Evolutionary conservation across 495 filamentous ascomycete genomes (phyloP).

Genomic region (Eremomyces bilateralis): DNA sequence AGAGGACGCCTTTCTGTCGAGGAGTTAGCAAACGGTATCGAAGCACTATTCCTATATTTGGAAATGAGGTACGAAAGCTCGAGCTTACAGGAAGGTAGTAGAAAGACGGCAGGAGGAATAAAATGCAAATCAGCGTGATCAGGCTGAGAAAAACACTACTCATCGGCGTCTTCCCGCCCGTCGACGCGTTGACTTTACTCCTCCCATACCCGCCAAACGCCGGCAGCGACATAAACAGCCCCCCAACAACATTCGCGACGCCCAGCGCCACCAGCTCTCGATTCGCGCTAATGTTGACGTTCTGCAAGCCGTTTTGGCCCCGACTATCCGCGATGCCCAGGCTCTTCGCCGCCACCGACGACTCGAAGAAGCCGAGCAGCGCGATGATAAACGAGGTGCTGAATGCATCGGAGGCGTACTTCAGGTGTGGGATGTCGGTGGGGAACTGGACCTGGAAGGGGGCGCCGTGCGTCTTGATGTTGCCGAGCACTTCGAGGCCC

Average conservation of each 20-base stretch:
- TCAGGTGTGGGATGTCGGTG: slow-evolving; percentile 49
- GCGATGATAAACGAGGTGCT: slow-evolving; percentile 86
- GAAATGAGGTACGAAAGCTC: background rate
- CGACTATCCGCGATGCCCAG: slow-evolving; percentile 21
- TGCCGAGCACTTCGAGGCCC: slow-evolving; percentile 67
- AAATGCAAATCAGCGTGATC: slow-evolving; percentile 58
- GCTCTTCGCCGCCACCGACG: slow-evolving; percentile 88
- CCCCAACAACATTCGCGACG: slow-evolving; percentile 72
- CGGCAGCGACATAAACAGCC: slow-evolving; percentile 74
- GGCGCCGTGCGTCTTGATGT: slow-evolving; percentile 45
- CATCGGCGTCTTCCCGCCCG: slow-evolving; percentile 85
- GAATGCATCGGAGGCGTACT: slow-evolving; percentile 68
- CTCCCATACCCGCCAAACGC: slow-evolving; percentile 93
- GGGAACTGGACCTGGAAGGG: slow-evolving; percentile 73
- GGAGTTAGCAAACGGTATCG: slow-evolving; percentile 15
- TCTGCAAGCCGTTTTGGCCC: slow-evolving; percentile 48
- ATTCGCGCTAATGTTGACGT: slow-evolving; percentile 69
- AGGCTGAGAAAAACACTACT: slow-evolving; percentile 62
- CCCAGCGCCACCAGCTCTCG: slow-evolving; percentile 87
- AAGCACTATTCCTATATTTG: background rate
- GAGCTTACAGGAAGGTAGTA: slow-evolving; percentile 73
- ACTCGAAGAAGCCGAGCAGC: slow-evolving; percentile 93
- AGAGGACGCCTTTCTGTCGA: slow-evolving; percentile 74
- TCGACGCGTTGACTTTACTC: slow-evolving; percentile 83
- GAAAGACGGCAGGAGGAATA: slow-evolving; percentile 72